A percentile compares a stretch with the other conserved stretches of the same genome.
Conservation (phyloP, 768 basidiomycete species). For the Pulveroboletus sp. region DNA sequence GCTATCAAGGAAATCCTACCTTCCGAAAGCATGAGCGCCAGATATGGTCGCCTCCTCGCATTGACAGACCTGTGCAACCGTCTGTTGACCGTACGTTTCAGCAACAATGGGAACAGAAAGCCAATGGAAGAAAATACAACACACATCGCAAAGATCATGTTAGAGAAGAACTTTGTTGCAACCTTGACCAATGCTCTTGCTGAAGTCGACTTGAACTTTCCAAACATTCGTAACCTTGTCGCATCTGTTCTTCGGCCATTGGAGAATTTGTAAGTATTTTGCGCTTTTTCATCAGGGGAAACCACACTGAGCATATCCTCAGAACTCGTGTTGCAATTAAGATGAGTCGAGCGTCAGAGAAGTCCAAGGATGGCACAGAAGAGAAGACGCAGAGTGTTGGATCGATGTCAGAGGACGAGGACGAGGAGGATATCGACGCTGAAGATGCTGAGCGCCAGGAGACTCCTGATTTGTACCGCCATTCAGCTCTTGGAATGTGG, state of each 20-base stretch:
- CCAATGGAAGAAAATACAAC: constrained; percentile 72
- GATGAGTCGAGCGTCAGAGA: constrained; percentile 79
- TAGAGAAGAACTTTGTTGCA: constrained; percentile 95
- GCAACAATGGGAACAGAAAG: constrained; percentile 43
- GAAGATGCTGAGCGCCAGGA: constrained; percentile 62
- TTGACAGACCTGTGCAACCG: constrained; percentile 85
- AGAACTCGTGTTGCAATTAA: constrained; percentile 98
- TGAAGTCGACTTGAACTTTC: constrained; percentile 95
- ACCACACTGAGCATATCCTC: constrained; percentile 9
- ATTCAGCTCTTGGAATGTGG: constrained; percentile 92
- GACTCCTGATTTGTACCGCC: constrained; percentile 91
- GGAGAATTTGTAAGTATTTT: constrained; percentile 70
- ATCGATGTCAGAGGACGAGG: constrained; percentile 43
- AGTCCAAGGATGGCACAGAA: constrained; percentile 53
- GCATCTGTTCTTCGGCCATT: constrained; percentile 83
- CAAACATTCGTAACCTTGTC: constrained; percentile 82
- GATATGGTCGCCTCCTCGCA: constrained; percentile 86
- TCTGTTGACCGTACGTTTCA: constrained; percentile 76
- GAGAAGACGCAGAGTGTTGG: constrained; percentile 41
- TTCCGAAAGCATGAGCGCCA: constrained; percentile 58
- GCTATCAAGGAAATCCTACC: constrained; percentile 74
- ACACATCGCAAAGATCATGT: constrained; percentile 94
- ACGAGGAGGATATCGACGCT: constrained; percentile 52
- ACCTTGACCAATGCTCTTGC: constrained; percentile 82
- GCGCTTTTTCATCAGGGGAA: neutral